Base-by-base conservation (phyloP, 768 basidiomycete species). In the Kwoniella bestiolae region DNA sequence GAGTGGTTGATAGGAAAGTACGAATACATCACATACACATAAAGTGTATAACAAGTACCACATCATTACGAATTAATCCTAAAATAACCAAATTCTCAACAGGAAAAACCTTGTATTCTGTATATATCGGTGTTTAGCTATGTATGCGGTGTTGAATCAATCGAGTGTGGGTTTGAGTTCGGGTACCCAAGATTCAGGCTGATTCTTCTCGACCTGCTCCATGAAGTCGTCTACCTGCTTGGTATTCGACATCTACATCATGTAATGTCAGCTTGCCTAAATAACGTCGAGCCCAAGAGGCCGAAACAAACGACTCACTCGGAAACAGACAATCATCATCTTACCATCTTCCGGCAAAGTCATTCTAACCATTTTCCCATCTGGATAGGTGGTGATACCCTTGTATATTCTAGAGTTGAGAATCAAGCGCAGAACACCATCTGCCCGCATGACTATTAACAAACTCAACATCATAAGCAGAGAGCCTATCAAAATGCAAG, bases 381-480 rank as follows among this genome's bases (percentile, higher is more conserved):
- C 76, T 25, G 79, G 63, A 16, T 73, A 60, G 51, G 71, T 72
- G 9, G 67, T 67, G 76, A 82, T 77, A 1, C 79, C 80, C 21
- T 72, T 68, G 65, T 82, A 82, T 28, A 83, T 71, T 14, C 75
- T 70, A 9, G 79, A 77, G 63, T 83, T 83, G 52, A 83, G 67
- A 56, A 83, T 78, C 18, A 82, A 65, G 2, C 82, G 77, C n/a
- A 81, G 66, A 26, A 82, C 81, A 23, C 81, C 82, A 52, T 83
- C 82, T 8, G 82, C 80, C 16, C 82, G 71, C 82, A 83, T 83
- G 26, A 83, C 82, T 83, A 68, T 31, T 2, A 38, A 0, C 14
- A 2, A 29, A 32, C 1, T 12, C 7, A 35, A 64, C 45, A 23
- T 11, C 5, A 38, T 51, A 55, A 50, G 44, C 23, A 16, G 8